phyloP scores from a whole-genome alignment of 1,284 basidiomycete genomes.

The Ceratobasidium papillatum region DNA sequence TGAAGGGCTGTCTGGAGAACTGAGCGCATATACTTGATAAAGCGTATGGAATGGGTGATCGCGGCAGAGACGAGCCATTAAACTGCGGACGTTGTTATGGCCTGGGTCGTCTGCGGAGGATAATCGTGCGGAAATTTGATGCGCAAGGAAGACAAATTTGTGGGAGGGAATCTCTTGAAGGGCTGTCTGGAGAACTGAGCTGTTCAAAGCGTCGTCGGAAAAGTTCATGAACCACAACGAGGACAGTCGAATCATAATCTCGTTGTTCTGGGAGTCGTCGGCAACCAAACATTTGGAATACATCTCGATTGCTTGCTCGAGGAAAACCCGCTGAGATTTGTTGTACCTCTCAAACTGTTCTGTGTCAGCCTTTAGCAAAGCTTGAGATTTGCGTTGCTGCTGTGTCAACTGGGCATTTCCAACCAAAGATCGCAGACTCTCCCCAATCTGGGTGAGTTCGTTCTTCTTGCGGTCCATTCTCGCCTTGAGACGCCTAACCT shows the following conservation, averaged over 20 bases:
- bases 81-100: conserved; percentile 69
- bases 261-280: conserved; percentile 74
- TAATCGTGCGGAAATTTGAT: conserved; percentile 91
- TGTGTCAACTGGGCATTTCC: conserved; percentile 39
- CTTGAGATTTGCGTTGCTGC: conserved; percentile 48
- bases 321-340: conserved; percentile 60
- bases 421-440: conserved; percentile 40
- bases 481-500: conserved; percentile 72
- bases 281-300: conserved; percentile 80
- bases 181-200: conserved; percentile 57
- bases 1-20: conserved; percentile 61
- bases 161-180: conserved; percentile 79
- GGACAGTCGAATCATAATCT: conserved; percentile 80
- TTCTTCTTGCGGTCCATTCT: conserved; percentile 77
- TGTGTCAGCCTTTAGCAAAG: conserved; percentile 69
- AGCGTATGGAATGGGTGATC: conserved; percentile 96
- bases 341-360: conserved; percentile 52
- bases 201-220: conserved; percentile 64
- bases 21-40: conserved; percentile 78
- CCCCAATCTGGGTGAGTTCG: conserved; percentile 64
- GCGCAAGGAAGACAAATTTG: conserved; percentile 90
- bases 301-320: conserved; percentile 81
- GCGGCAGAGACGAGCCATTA: conserved; percentile 79
- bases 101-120: conserved; percentile 56
- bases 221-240: conserved; percentile 94